Percentiles rank a stretch among this genome's conserved stretches.
These are phyloP conservation scores for Sporobolomyces phaffii DNA, from an alignment of 768 basidiomycete species.

Conservation along the genomic window DNA sequence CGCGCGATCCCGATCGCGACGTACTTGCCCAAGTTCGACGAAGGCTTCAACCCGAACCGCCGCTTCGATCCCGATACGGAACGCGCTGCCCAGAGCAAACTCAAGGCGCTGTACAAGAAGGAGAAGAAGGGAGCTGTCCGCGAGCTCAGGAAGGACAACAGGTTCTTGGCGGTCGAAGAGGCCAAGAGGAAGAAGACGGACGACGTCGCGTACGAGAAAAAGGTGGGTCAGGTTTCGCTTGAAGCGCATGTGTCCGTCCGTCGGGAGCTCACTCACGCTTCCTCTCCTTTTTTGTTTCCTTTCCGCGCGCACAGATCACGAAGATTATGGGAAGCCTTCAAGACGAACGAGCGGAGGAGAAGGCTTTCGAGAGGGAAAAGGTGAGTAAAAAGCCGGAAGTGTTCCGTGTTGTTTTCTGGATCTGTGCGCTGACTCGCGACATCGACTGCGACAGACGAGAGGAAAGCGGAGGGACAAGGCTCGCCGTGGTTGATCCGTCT, in stretches of 20 bases:
- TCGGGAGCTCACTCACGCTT: too few relatives aligned
- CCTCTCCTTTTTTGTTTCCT: too few relatives aligned
- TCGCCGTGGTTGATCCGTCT: slow-evolving; percentile 4
- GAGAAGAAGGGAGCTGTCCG: slow-evolving; percentile 94
- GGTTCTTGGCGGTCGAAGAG: slow-evolving; percentile 83
- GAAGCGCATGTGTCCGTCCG: too few relatives aligned
- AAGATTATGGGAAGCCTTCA: slow-evolving; percentile 58
- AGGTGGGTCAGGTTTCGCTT: too few relatives aligned
- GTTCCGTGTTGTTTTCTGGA: background rate
- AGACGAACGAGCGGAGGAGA: slow-evolving; percentile 89
- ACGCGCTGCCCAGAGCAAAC: slow-evolving; percentile 74
- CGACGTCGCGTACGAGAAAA: slow-evolving; percentile 69
- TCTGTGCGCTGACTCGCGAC: background rate
- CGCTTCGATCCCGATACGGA: slow-evolving; percentile 85
- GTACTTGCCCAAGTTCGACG: slow-evolving; percentile 88
- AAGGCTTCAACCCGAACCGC: slow-evolving; percentile 46
- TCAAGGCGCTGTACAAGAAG: slow-evolving; percentile 84
- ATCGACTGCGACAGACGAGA: background rate
- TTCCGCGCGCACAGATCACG: slow-evolving; percentile 56
- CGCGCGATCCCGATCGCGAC: slow-evolving; percentile 93
- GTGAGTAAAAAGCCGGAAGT: too few relatives aligned
- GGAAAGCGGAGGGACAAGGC: slow-evolving; percentile 38
- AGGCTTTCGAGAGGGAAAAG: slow-evolving; percentile 71
- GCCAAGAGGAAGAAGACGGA: slow-evolving; percentile 77
- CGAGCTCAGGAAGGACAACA: slow-evolving; percentile 89